Evolutionary conservation across 352 stramenopile genomes (phyloP).

Genomic region (Pythium pyrilobum): DNA sequence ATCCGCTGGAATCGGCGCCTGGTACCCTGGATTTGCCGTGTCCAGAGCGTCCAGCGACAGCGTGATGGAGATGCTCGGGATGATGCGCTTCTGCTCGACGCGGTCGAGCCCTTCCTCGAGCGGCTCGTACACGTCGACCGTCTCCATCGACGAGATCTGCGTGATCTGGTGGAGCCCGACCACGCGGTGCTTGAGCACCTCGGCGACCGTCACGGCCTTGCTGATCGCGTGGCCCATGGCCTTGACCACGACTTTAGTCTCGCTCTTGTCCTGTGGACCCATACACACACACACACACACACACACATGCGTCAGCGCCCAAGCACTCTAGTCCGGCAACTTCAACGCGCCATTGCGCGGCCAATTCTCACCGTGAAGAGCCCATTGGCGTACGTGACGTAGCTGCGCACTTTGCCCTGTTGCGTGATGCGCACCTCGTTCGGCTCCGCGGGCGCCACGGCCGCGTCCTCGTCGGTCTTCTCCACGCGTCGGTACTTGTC

Average conservation of each 20-base stretch:
- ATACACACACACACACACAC: not conserved
- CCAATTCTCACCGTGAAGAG: conserved; percentile 48
- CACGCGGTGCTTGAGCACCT: conserved; percentile 80
- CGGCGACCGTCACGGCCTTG: conserved; percentile 80
- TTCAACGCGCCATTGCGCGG: not conserved
- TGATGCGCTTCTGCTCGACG: conserved; percentile 65
- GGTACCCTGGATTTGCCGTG: conserved; percentile 54
- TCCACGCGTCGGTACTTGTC: conserved; percentile 83
- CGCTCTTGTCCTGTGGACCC: conserved; percentile 49
- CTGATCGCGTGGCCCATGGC: conserved; percentile 82
- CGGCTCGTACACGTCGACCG: conserved; percentile 77
- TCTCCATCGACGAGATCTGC: conserved; percentile 76
- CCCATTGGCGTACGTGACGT: conserved; percentile 74
- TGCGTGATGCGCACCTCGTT: conserved; percentile 86
- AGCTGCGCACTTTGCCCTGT: conserved; percentile 73
- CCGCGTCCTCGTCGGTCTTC: conserved; percentile 44
- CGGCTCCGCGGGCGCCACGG: conserved; percentile 25
- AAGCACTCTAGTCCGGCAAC: not conserved
- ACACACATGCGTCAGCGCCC: not conserved
- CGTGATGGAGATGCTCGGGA: conserved; percentile 72
- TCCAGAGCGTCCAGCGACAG: conserved; percentile 66
- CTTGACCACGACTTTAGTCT: conserved; percentile 61
- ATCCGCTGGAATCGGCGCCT: conserved; percentile 59
- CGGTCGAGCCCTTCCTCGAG: conserved; percentile 80
- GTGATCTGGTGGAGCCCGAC: conserved; percentile 70